Evolutionary conservation across 257 asterid genomes (phyloP), one percentile per base, ranked within the genome.

Genomic region (Scutellaria galericulata): DNA sequence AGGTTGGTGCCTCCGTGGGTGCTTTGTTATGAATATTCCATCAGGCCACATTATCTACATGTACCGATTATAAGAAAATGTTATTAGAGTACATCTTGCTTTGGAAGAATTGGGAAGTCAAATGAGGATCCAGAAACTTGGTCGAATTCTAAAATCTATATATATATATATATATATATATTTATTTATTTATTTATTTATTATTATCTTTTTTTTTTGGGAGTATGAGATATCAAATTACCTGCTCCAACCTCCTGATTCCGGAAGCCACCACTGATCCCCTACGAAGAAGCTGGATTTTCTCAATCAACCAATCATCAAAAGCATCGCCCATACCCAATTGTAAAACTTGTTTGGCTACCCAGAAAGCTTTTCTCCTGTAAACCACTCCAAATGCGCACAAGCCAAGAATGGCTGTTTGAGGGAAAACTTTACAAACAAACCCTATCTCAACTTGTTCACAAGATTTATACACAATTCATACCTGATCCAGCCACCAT

Each of bases 401-500:
- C 59, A 66, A 44, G 53, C 11, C 56, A 67, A 51, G 46, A 79
- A 22, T 64, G 64, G 68, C 47, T 64, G 52, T 81, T 68, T 76
- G 61, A 48, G 51, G 59, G 54, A 76, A 52, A 64, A 65, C 9
- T 27, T 67, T 47, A 24, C 58, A 68, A 71, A 31, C 66, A 53
- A 70, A 74, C 53, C 68, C 71, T 60, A 54, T n/a, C 67, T 55
- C 22, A 24, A 71, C 64, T 53, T 70, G 63, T 31, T 72, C 51
- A 42, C 71, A 53, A 81, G 73, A 57, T 73, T 64, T 42, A 66
- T 66, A 64, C 51, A 18, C 44, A 66, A 22, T 65, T 58, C 44
- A 39, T 83, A 95, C 99, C 99, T 92, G 88, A 92, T 90, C 99
- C 99, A 95, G 64, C 99, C 99, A 80, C 99, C 98, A 83, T 95